A percentile compares a stretch with the other conserved stretches of the same genome.
These are phyloP conservation scores for Solidago caesia DNA, from an alignment of 129 eudicot species.

Conservation along the genomic window DNA sequence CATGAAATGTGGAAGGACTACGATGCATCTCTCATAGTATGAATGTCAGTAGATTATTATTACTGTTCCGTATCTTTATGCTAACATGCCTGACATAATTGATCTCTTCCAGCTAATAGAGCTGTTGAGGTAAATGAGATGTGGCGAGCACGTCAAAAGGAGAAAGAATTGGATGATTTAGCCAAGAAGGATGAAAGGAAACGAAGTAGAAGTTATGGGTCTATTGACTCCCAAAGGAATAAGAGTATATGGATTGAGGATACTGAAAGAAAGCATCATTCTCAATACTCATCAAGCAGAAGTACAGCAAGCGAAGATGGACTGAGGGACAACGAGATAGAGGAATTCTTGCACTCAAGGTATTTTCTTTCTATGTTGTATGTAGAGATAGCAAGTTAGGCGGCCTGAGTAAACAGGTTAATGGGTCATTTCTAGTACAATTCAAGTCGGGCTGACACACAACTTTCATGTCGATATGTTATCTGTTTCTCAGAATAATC, in stretches of 20 bases:
- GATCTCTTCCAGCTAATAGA: constrained; percentile 58
- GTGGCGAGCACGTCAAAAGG: constrained; percentile 83
- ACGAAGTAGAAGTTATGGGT: constrained; percentile 28
- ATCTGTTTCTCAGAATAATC: background rate
- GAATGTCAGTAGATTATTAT: background rate
- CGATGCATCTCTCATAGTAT: background rate
- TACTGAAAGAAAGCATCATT: constrained; percentile 27
- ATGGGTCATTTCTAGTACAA: background rate
- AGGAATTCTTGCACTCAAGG: constrained; percentile 81
- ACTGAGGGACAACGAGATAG: constrained; percentile 70
- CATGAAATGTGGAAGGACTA: background rate
- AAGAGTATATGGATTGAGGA: constrained; percentile 35
- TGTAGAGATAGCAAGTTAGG: background rate
- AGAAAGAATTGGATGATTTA: constrained; percentile 62
- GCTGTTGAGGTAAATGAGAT: constrained; percentile 88
- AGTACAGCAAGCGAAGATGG: constrained; percentile 43
- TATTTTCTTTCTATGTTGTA: constrained; percentile 19
- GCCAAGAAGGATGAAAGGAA: constrained; percentile 37
- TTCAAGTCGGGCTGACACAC: background rate
- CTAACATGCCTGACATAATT: background rate
- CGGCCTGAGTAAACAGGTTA: background rate
- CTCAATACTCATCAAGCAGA: constrained; percentile 49
- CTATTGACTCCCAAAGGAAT: constrained; percentile 30
- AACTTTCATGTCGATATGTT: background rate
- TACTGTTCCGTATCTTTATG: background rate